Evolutionary conservation across 495 filamentous ascomycete species (phyloP), one percentile per base, ranked within the genome.

Genomic region (Xylaria sp.): DNA sequence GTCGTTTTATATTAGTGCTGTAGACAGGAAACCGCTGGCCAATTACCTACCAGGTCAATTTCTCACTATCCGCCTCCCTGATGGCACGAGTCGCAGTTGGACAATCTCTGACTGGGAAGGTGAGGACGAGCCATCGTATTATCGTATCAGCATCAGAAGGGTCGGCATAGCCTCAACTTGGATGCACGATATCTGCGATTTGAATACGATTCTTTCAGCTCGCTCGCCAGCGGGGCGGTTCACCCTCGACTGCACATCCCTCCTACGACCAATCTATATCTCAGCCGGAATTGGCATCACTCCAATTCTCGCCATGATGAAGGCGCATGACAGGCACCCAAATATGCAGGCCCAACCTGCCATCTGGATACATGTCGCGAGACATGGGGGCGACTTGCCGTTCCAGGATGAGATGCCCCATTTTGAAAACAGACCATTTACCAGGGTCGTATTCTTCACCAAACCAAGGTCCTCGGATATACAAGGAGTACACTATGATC

Each of bases 291-390:
- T 71, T 15, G 69, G 69, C 41, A 71, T 71, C 33, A 71, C 62
- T n/a, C 69, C 69, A 5, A 67, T 71, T 31, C 63, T 71, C 40
- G 53, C 69, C 40, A 67, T 67, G 69, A 67, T 67, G 61, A 61
- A 67, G 62, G 61, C 48, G 21, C 69, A 71, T 29, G 69, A 58
- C 35, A 43, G 7, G 1, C 69, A 63, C 61, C 35, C 59, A 5
- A 65, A 65, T 35, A 33, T 71, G 59, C 52, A 44, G 26, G 15
- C 8, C 7, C 24, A 31, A 3, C 67, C 59, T 7, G 46, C 69
- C 19, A 41, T 71, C 19, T 71, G 69, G 69, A 65, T 71, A 31
- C 48, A 71, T 33, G 61, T 65, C 6, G 69, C 37, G 43, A 40
- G 61, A 29, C 46, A 62, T n/a, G 52, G 67, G 15, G 67, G 41